These are phyloP conservation scores for Colletotrichum tropicicola DNA, from an alignment of 2,329 filamentous ascomycete species.

Conservation along the genomic window DNA sequence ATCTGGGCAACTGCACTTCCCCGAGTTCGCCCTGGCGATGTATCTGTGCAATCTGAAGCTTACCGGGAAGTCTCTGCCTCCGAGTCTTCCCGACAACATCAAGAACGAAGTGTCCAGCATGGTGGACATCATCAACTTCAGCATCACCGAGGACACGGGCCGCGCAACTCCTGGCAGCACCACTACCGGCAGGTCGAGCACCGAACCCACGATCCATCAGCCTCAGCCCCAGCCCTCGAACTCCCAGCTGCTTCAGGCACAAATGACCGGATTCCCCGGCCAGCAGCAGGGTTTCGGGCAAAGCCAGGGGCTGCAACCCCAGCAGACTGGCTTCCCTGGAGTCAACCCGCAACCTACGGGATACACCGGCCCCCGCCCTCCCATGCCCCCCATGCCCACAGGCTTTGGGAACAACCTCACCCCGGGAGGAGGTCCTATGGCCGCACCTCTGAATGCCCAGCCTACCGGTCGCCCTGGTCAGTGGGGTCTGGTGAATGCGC, in stretches of 20 bases:
- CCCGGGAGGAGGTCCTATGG: slow-evolving; percentile 60
- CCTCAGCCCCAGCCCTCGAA: slow-evolving; percentile 81
- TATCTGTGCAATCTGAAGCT: slow-evolving; percentile 96
- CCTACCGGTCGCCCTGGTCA: slow-evolving; percentile 93
- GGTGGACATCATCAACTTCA: slow-evolving; percentile 99
- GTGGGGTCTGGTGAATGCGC: slow-evolving; percentile 98
- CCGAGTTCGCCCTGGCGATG: slow-evolving; percentile 97
- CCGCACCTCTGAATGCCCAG: slow-evolving; percentile 82
- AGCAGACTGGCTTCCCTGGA: slow-evolving; percentile 76
- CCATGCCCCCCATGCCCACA: slow-evolving; percentile 84
- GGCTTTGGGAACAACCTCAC: slow-evolving; percentile 64
- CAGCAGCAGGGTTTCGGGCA: slow-evolving; percentile 67
- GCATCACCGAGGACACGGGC: slow-evolving; percentile 76
- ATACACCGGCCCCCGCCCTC: slow-evolving; percentile 81
- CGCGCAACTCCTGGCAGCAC: slow-evolving; percentile 66
- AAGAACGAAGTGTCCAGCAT: slow-evolving; percentile 98
- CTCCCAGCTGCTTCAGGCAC: slow-evolving; percentile 68
- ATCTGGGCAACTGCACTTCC: slow-evolving; percentile 94
- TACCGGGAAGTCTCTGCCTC: slow-evolving; percentile 84
- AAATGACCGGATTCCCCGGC: slow-evolving; percentile 75
- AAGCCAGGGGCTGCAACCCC: slow-evolving; percentile 68
- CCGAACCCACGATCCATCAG: slow-evolving; percentile 68
- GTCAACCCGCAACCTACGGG: slow-evolving; percentile 74
- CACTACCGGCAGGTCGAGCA: slow-evolving; percentile 63
- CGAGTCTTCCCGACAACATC: slow-evolving; percentile 80